A percentile compares a stretch with the other conserved stretches of the same genome.
phyloP scores from a whole-genome alignment of 768 basidiomycete genomes.

The Pleurotus djamor region DNA sequence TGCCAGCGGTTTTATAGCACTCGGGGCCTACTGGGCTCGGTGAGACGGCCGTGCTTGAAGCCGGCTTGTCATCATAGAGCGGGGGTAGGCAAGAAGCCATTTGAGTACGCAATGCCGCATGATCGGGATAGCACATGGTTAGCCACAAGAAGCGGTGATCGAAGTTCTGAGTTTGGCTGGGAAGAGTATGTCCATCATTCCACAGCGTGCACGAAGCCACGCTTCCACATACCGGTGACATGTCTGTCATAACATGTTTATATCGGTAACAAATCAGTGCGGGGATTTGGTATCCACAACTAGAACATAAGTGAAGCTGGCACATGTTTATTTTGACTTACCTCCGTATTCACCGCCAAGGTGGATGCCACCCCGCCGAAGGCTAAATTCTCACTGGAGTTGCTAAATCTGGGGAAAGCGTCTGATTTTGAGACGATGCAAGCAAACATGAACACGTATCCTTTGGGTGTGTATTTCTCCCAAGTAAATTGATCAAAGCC shows the following conservation, averaged over 20 bases:
- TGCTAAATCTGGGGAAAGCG: not conserved
- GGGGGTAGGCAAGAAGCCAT: not conserved
- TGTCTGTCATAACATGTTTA: not conserved
- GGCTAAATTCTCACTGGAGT: not conserved
- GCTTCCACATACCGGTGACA: slow-evolving; percentile 2
- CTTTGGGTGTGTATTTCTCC: not conserved
- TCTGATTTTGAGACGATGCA: not conserved
- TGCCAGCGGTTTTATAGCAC: not conserved
- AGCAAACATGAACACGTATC: no score
- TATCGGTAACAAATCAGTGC: slow-evolving; percentile 4
- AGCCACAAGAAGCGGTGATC: not conserved
- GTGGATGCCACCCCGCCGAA: not conserved
- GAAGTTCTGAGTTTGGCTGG: not conserved
- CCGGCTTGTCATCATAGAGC: not conserved
- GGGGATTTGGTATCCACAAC: not conserved
- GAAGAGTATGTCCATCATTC: not conserved
- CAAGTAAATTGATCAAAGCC: not conserved
- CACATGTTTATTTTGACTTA: not conserved
- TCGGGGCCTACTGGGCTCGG: not conserved
- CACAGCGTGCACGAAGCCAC: not conserved
- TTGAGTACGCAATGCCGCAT: not conserved
- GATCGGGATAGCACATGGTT: slow-evolving; percentile 7
- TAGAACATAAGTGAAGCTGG: not conserved
- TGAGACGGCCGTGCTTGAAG: not conserved
- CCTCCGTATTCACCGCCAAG: not conserved